Evolutionary conservation across 306 rosid species (phyloP), one percentile per base, ranked within the genome.

Genomic region (Begonia masoniana): DNA sequence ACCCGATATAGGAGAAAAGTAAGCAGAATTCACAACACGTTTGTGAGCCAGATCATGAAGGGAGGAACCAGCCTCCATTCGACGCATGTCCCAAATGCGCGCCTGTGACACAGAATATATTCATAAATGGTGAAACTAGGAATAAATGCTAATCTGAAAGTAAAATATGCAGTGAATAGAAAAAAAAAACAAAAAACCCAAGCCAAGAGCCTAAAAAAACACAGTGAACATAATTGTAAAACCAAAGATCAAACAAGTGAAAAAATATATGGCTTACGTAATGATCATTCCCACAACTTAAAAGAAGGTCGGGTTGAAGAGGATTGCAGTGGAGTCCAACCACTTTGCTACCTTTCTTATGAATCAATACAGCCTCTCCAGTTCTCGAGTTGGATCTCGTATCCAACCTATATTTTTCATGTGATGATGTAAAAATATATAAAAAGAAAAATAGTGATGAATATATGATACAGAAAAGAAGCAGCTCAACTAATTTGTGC

Each of bases 321-420:
- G 97, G 97, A 75, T 89, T 89, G 74, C 94, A 85, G 71, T 89
- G 95, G 61, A 89, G 80, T 57, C 97, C 95, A 47, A 73, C 82
- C 56, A 89, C 94, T 81, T 85, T 89, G 66, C 65, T 80, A 52
- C 92, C 91, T 59, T 70, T 82, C 75, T 85, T 85, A 74, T 89
- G 97, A 69, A 89, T 83, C 85, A 89, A 75, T 71, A 85, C 66
- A 41, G 83, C 76, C 57, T 89, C 63, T 19, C 91, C 72, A 51
- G 50, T 73, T 67, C 50, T 81, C 60, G 63, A 49, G 72, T 85
- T 78, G 43, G 91, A 60, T 55, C 97, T 86, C 55, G 74, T 59
- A 71, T 89, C 97, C 46, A 89, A 71, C 82, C 97, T 89, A 68
- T 24, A 48, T 15, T 66, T 31, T 41, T 52, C 65, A 61, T 7